Evolutionary conservation across 106 monocot genomes (phyloP).

Genomic region (Dendrobium chrysotoxum): DNA sequence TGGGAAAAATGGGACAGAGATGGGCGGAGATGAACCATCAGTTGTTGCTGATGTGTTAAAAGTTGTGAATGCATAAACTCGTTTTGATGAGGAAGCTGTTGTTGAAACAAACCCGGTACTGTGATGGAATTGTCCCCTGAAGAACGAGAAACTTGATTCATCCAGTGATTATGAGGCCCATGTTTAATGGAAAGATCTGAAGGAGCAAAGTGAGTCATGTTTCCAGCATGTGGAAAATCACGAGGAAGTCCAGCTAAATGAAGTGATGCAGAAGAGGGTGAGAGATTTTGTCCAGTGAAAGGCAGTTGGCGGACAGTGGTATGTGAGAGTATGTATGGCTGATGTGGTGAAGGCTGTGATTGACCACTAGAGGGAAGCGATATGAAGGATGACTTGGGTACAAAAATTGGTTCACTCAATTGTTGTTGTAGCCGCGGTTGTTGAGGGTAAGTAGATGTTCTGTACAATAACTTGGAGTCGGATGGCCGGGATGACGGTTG

Average conservation of each 20-base stretch:
- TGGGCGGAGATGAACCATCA: conserved; percentile 26
- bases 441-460: conserved; percentile 70
- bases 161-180: conserved; percentile 21
- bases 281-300: conserved; percentile 21
- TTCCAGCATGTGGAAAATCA: conserved; percentile 25
- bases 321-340: conserved; percentile 35
- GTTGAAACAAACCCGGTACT: conserved; percentile 26
- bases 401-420: conserved; percentile 27
- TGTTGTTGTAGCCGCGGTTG: conserved; percentile 37
- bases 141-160: conserved; percentile 19
- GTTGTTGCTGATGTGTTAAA: conserved; percentile 50
- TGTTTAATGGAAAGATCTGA: conserved; percentile 7
- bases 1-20: conserved; percentile 13
- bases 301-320: conserved; percentile 14
- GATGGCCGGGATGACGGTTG: conserved; percentile 40
- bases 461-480: conserved; percentile 51
- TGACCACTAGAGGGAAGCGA: conserved; percentile 47
- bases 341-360: conserved; percentile 25
- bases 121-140: conserved; percentile 19
- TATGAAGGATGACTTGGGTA: conserved; percentile 39
- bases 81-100: conserved; percentile 33
- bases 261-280: conserved; percentile 25
- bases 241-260: conserved; percentile 28
- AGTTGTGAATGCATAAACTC: conserved; percentile 32
- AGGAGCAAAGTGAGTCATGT: conserved; percentile 21